Base-by-base conservation (phyloP, 768 basidiomycete genomes). In the Agaricus sinodeliciosus region DNA sequence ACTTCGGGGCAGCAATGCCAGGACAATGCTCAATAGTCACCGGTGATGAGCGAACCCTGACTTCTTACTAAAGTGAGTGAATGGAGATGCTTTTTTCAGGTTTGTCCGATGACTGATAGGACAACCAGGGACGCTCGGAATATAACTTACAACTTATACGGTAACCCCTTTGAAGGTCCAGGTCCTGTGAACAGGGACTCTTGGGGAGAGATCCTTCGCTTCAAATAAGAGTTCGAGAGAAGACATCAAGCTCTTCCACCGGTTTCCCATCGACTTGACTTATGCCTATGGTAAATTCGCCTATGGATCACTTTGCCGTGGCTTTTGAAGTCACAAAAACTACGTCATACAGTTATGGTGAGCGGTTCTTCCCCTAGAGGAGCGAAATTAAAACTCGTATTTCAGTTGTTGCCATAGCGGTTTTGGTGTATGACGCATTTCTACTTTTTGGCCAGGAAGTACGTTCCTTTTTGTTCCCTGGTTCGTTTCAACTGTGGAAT, bases 371-470 rank as follows among this genome's bases (percentile, higher is more conserved):
- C 35, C 36, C 19, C 1, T 9, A 28, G 16, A 19, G 16, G 4
- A 18, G 19, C 15, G 1, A 28, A n/a, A 8, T 26, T 15, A 35
- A 9, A 19, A 12, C 3, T 2, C 16, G 7, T 35, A 36, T 15
- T 5, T 13, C 31, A 53, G 51, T 53, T 39, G 51, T 16, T 13
- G 51, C 44, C 4, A 28, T 46, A 18, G 46, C 51, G 8, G 26
- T 52, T 12, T 25, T 46, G n/a, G 25, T 40, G 13, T 40, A 53
- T 27, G 51, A 53, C 16, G 44, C 27, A 3, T 15, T 27, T 41
- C 11, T 53, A 25, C 51, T 53, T 46, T 41, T 16, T 28, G 25
- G 37, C 7, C 45, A 47, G 39, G 51, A 52, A 19, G 51, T 46
- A 40, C 6, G 51, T 12, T 44, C n/a, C 8, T 25, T 3, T 8